These are phyloP conservation scores for Iris pallida DNA, from an alignment of 116 monocot genomes.

Conservation along the genomic window DNA sequence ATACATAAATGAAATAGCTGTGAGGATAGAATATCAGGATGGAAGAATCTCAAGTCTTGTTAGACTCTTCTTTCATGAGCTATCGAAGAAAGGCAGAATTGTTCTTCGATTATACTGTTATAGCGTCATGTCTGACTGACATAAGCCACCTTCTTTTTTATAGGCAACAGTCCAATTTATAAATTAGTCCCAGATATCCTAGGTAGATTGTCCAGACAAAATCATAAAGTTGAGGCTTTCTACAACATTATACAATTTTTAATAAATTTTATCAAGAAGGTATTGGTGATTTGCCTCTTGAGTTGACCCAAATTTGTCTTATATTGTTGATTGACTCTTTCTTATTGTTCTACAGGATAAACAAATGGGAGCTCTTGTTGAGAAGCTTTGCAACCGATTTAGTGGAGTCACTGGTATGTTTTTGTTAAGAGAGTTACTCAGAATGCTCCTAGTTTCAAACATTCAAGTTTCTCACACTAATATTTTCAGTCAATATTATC, in stretches of 20 bases:
- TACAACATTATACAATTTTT: constrained; percentile 93
- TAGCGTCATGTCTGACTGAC: no score
- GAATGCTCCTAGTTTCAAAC: no score
- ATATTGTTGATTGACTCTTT: not conserved
- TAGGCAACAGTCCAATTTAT: constrained; percentile 94
- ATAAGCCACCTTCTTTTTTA: constrained; percentile 16
- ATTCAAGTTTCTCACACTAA: no score
- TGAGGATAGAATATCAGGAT: no score
- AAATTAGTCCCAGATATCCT: constrained; percentile 90
- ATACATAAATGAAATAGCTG: no score
- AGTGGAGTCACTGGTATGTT: constrained; percentile 68
- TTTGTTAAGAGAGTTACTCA: no score
- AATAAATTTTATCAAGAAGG: constrained; percentile 91
- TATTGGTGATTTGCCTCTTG: constrained; percentile 12
- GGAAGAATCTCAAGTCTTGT: no score
- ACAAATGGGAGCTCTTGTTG: constrained; percentile 95
- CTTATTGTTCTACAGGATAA: constrained; percentile 4
- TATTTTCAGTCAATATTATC: no score
- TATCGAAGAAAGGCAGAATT: constrained; percentile 78
- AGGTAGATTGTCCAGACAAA: constrained; percentile 69
- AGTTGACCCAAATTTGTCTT: constrained; percentile 5
- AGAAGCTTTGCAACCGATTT: constrained; percentile 96
- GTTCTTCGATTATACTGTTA: not conserved
- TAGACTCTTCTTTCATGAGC: no score
- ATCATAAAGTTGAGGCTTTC: constrained; percentile 61